Base-by-base conservation (phyloP, 208 protist genomes). In the Leishmania gerbilli region DNA sequence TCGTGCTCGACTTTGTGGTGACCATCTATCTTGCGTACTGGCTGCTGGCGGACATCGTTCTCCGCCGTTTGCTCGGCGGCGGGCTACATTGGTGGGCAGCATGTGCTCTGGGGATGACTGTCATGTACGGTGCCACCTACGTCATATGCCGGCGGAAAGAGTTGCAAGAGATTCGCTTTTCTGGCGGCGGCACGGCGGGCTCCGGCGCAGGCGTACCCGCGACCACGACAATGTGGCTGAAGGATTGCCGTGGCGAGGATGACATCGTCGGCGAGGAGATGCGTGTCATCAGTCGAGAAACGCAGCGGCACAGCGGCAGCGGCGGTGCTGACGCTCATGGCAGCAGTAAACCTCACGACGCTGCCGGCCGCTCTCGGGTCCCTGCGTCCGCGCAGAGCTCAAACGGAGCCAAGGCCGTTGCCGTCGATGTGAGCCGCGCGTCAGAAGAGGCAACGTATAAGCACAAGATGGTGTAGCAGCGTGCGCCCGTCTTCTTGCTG, bases 21-120 rank as follows among this genome's bases (percentile, higher is more conserved):
- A 96, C 95, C 82, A 84, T 96, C 27, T 97, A 96, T 77, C 76
- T 71, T 7, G 81, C 89, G 0, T 97, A 97, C 76, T 89, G 90
- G 74, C 15, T 95, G 0, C 42, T 95, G 1, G 84, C 84, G 27
- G 77, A 86, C 56, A 27, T 96, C 42, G 76, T 87, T 47, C 77
- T 88, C 40, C 55, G 75, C 7, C 88, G 86, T 1, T 34, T 95
- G 2, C 72, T 83, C 8, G 85, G 86, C 13, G 88, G 89, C 9
- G 88, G 82, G 2, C 51, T 90, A 53, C 49, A 75, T 65, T 96
- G 95, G 92, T 97, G 95, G 93, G 51, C 69, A 4, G 49, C 84
- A 7, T 90, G 90, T 24, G 47, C 76, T 24, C 51, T 64, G 2
- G 88, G 87, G 1, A 76, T 85, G 68, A 45, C 78, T 17, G 81